Conservation (phyloP, 2,329 filamentous ascomycete genomes). For the Colletotrichum abscissum region DNA sequence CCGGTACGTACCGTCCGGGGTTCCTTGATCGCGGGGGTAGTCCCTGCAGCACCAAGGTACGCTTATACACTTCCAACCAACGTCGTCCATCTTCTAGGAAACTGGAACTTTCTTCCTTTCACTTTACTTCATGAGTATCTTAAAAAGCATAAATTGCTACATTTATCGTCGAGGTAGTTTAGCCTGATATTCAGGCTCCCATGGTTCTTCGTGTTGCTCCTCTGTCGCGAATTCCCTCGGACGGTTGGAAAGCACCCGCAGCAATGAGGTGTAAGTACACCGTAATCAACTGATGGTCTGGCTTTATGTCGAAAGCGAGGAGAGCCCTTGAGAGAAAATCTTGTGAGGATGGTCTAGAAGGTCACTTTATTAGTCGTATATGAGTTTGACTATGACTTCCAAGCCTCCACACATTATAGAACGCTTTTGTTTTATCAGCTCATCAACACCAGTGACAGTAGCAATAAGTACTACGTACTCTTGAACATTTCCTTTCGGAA, state of each 20-base stretch:
- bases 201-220: background rate
- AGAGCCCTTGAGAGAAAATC: background rate
- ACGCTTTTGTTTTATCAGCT: background rate
- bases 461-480: background rate
- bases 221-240: background rate
- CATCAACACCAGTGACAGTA: background rate
- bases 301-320: no score
- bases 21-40: constrained; percentile 2
- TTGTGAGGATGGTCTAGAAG: background rate
- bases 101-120: background rate
- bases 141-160: background rate
- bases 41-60: background rate
- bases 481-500: background rate
- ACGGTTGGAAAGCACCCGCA: background rate
- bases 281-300: no score
- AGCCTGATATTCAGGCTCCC: background rate
- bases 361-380: no score
- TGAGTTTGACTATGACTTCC: background rate
- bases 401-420: background rate
- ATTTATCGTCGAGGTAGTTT: background rate
- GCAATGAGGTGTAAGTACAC: background rate
- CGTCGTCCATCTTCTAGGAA: background rate
- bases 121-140: background rate
- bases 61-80: background rate
- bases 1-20: background rate